phyloP scores from a whole-genome alignment of 805 yeast species.

The Debaryomyces castellii region DNA sequence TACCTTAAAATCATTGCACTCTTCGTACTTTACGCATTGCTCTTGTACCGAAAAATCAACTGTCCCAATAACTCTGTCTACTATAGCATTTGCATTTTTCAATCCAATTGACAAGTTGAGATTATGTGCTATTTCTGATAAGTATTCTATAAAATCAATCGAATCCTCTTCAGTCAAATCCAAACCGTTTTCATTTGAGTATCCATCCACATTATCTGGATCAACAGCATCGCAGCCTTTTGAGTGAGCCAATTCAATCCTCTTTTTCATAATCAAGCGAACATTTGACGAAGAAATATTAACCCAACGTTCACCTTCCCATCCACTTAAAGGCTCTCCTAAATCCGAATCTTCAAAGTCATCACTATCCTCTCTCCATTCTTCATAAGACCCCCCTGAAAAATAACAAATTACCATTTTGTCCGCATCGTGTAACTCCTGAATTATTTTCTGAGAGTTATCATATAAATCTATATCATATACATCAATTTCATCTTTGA shows the following conservation, averaged over 20 bases:
- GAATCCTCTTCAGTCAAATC: slow-evolving; percentile 19
- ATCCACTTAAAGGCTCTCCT: slow-evolving; percentile 23
- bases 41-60: slow-evolving; percentile 27
- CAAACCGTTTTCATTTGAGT: slow-evolving; percentile 26
- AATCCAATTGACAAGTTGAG: slow-evolving; percentile 20
- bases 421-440: slow-evolving; percentile 14
- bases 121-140: slow-evolving; percentile 16
- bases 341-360: slow-evolving; percentile 16
- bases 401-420: slow-evolving; percentile 27
- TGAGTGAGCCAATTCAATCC: slow-evolving; percentile 17
- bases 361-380: slow-evolving; percentile 23
- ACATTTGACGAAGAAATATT: slow-evolving; percentile 17
- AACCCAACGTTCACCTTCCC: slow-evolving; percentile 29
- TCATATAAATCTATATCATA: slow-evolving; percentile 26
- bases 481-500: slow-evolving; percentile 11
- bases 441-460: slow-evolving; percentile 8
- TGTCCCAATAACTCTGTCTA: slow-evolving; percentile 11
- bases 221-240: slow-evolving; percentile 28
- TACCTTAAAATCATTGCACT: slow-evolving; percentile 15
- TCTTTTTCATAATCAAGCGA: slow-evolving; percentile 15
- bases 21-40: slow-evolving; percentile 24
- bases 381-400: slow-evolving; percentile 29
- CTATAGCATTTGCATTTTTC: slow-evolving; percentile 22
- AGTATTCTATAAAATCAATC: slow-evolving; percentile 18
- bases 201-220: slow-evolving; percentile 29